Evolutionary conservation across 192 early-diverging fungal genomes (phyloP).

Genomic region (Backusella macrospora): DNA sequence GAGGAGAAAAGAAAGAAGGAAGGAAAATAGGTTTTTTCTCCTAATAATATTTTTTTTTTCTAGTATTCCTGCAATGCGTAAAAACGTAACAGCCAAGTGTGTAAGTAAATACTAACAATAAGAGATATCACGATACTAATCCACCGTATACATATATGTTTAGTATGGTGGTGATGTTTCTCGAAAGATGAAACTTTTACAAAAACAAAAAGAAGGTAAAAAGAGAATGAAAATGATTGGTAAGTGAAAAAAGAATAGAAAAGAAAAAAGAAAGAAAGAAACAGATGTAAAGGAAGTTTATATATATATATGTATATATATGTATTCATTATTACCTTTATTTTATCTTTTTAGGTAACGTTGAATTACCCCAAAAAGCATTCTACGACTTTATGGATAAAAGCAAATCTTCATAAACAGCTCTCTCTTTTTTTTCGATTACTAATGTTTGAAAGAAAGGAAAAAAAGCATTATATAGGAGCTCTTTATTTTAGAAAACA

Average conservation of each 20-base stretch:
- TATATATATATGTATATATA: too few relatives aligned
- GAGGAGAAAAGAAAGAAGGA: background rate
- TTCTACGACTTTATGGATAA: conserved; percentile 74
- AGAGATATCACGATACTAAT: too few relatives aligned
- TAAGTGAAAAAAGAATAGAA: conserved; percentile 18
- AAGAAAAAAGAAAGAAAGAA: background rate
- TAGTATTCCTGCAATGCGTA: conserved; percentile 81
- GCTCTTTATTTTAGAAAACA: conserved; percentile 3
- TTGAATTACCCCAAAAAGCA: conserved; percentile 92
- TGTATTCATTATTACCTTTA: background rate
- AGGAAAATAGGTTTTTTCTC: background rate
- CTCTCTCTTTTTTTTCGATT: too few relatives aligned
- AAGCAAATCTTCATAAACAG: conserved; percentile 14
- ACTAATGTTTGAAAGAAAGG: background rate
- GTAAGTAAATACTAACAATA: conserved; percentile 44
- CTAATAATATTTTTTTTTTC: background rate
- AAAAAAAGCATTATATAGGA: background rate
- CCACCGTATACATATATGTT: too few relatives aligned
- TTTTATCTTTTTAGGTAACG: conserved; percentile 62
- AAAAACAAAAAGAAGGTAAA: conserved; percentile 96
- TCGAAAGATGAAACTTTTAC: conserved; percentile 96
- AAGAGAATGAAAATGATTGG: conserved; percentile 87
- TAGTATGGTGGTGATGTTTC: conserved; percentile 97
- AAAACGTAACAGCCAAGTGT: conserved; percentile 96
- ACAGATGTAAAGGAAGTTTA: too few relatives aligned